Conservation (phyloP, 2,329 filamentous ascomycete genomes). For the Talaromyces rugulosus region DNA sequence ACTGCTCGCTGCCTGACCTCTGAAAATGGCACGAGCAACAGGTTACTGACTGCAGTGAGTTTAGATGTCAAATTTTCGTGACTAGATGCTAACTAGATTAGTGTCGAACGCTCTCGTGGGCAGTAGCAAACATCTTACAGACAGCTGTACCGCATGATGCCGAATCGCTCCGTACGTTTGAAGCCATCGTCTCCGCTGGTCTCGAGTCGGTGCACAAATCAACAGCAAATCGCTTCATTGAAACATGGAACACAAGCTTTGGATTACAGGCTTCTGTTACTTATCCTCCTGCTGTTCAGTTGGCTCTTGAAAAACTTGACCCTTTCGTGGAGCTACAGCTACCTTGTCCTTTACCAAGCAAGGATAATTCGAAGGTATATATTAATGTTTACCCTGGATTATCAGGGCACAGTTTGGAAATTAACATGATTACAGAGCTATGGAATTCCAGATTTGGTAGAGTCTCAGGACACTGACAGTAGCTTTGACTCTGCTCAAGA, state of each 20-base stretch:
- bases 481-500: conserved; percentile 22
- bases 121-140: conserved; percentile 28
- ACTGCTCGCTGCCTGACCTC: conserved; percentile 23
- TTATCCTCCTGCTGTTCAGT: conserved; percentile 63
- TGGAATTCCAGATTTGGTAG: conserved; percentile 35
- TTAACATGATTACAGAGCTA: conserved; percentile 13
- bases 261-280: conserved; percentile 55
- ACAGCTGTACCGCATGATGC: conserved; percentile 23
- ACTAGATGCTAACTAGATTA: conserved; percentile 13
- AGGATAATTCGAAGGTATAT: conserved; percentile 29
- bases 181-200: conserved; percentile 49
- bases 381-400: background rate
- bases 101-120: conserved; percentile 30
- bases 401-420: conserved; percentile 6
- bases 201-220: conserved; percentile 50
- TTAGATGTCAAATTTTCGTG: background rate
- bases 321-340: conserved; percentile 50
- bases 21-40: conserved; percentile 25
- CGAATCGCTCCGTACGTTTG: conserved; percentile 48
- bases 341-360: conserved; percentile 41
- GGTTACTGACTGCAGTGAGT: conserved; percentile 33
- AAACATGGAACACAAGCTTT: conserved; percentile 69
- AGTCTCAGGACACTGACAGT: conserved; percentile 48
- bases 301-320: conserved; percentile 59
- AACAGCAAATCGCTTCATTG: conserved; percentile 50